phyloP scores from a whole-genome alignment of 805 yeast species.

The Kazachstania viticola region DNA sequence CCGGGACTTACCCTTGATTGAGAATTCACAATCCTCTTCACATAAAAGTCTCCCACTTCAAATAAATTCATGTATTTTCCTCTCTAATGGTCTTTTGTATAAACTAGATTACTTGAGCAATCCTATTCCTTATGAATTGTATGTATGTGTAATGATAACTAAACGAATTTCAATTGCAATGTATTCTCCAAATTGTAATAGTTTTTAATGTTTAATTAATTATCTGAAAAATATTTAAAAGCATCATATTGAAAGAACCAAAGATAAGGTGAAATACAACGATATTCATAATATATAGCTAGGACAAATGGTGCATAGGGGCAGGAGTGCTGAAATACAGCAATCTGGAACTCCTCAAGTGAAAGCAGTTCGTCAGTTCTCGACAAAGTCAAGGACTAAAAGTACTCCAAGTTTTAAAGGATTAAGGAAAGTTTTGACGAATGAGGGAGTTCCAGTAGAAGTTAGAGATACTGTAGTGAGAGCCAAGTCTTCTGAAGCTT shows the following conservation, averaged over 20 bases:
- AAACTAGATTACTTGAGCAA: no score
- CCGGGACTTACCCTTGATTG: conserved; percentile 7
- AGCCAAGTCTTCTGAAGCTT: conserved; percentile 21
- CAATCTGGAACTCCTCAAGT: conserved; percentile 5
- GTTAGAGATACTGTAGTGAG: conserved; percentile 1
- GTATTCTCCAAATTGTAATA: no score
- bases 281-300: no score
- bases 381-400: conserved; percentile 23
- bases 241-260: neutral
- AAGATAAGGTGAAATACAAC: no score
- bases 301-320: conserved; percentile 10
- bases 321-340: conserved; percentile 4
- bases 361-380: conserved; percentile 17
- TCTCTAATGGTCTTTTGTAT: no score
- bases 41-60: conserved; percentile 34
- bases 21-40: conserved; percentile 29
- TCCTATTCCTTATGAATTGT: no score
- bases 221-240: no score
- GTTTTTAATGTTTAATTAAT: no score
- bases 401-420: conserved; percentile 25
- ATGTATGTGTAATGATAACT: no score
- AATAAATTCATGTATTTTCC: conserved; percentile 46
- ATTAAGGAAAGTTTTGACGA: conserved; percentile 17
- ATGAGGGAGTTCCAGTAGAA: conserved; percentile 7
- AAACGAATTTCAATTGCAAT: no score